Percentiles rank a stretch among this genome's conserved stretches.
phyloP scores from a whole-genome alignment of 495 filamentous ascomycete genomes.

The Hamigera avellanea region DNA sequence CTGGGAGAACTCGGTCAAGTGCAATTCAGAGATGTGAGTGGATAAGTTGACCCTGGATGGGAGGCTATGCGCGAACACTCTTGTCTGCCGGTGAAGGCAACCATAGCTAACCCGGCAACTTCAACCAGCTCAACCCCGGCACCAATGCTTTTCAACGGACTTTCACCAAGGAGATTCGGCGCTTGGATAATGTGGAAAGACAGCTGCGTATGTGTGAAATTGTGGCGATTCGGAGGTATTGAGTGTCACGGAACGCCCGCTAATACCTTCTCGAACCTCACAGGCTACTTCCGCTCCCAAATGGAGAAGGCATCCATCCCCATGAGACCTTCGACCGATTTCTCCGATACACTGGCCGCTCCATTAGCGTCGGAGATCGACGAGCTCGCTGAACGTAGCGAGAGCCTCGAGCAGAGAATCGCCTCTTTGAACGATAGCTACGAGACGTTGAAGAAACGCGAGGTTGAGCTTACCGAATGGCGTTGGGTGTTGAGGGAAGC shows the following conservation, averaged over 20 bases:
- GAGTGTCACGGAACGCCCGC: neutral
- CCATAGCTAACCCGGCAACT: conserved; percentile 5
- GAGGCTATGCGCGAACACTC: too few relatives aligned
- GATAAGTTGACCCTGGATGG: too few relatives aligned
- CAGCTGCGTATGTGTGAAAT: conserved; percentile 65
- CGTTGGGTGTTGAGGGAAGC: conserved; percentile 93
- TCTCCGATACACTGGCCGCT: conserved; percentile 70
- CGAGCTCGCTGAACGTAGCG: conserved; percentile 80
- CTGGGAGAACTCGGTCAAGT: conserved; percentile 91
- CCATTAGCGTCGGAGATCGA: conserved; percentile 90
- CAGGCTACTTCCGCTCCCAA: conserved; percentile 81
- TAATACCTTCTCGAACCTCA: neutral
- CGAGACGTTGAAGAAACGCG: conserved; percentile 92
- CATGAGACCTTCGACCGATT: conserved; percentile 75
- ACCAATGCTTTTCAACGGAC: conserved; percentile 91
- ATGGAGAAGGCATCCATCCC: conserved; percentile 86
- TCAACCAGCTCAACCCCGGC: conserved; percentile 70
- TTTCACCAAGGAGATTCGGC: conserved; percentile 93
- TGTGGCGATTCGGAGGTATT: neutral
- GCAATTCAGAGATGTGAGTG: conserved; percentile 90
- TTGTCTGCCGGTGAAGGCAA: too few relatives aligned
- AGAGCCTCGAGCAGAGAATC: conserved; percentile 84
- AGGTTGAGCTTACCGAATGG: conserved; percentile 95
- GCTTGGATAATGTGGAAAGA: conserved; percentile 94
- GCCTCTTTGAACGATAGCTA: conserved; percentile 92